Evolutionary conservation across 345 rosid species (phyloP).

Genomic region (Raphanus sativus): DNA sequence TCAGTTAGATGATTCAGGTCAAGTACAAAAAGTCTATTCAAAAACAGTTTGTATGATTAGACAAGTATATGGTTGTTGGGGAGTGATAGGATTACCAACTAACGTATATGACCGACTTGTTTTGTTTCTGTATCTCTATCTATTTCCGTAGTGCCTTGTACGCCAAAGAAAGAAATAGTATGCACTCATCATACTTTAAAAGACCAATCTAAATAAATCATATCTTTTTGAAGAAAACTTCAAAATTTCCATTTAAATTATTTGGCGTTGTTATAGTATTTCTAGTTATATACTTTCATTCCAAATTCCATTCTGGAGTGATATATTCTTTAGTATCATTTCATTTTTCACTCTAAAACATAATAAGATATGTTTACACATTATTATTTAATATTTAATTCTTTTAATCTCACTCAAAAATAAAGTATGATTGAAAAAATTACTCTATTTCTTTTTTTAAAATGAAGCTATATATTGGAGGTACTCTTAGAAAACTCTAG

Average conservation of each 20-base stretch:
- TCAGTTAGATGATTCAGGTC: not conserved
- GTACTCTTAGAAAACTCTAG: not conserved
- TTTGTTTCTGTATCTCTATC: not conserved
- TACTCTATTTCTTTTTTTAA: not conserved
- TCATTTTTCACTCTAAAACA: not conserved
- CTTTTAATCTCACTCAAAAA: not conserved
- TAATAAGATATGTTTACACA: no score
- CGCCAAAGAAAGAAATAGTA: slow-evolving; percentile 5
- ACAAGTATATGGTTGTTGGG: slow-evolving; percentile 18
- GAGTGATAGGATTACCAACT: slow-evolving; percentile 28
- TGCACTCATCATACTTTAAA: not conserved
- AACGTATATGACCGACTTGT: not conserved
- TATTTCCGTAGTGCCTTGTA: not conserved
- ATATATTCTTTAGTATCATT: not conserved
- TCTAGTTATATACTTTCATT: not conserved
- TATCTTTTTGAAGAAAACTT: not conserved
- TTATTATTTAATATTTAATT: no score
- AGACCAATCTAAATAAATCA: slow-evolving; percentile 1
- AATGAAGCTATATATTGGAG: not conserved
- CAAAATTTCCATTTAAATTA: not conserved
- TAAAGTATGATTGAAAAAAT: not conserved
- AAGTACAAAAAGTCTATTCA: not conserved
- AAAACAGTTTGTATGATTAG: slow-evolving; percentile 4
- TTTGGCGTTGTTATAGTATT: not conserved
- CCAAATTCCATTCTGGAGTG: not conserved